Conservation (phyloP, 2,329 filamentous ascomycete genomes). For the Aspergillus ochraceoroseus region DNA sequence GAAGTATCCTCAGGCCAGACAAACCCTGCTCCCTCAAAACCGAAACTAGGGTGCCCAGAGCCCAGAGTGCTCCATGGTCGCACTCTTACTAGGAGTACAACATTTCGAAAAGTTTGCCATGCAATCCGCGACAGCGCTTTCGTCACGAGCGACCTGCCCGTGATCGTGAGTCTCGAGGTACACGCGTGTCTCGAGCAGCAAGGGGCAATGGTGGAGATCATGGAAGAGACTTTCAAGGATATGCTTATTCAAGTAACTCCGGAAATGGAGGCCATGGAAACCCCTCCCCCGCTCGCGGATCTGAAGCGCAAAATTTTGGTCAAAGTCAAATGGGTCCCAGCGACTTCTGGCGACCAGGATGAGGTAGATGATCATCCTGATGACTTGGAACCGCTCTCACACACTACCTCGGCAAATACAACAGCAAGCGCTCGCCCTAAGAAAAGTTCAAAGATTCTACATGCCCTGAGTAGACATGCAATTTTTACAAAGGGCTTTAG, state of each 20-base stretch:
- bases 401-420: conserved; percentile 1
- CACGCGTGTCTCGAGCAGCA: conserved; percentile 80
- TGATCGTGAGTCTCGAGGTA: conserved; percentile 90
- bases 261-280: conserved; percentile 51
- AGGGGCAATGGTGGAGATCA: conserved; percentile 86
- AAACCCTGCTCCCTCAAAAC: conserved; percentile 6
- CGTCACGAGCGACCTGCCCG: conserved; percentile 65
- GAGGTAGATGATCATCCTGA: conserved; percentile 16
- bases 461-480: conserved; percentile 66
- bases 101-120: conserved; percentile 80
- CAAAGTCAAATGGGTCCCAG: conserved; percentile 67
- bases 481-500: conserved; percentile 84
- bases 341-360: conserved; percentile 36
- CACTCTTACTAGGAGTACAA: conserved; percentile 78
- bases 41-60: conserved; percentile 49
- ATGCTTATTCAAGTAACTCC: conserved; percentile 62
- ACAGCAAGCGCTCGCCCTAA: conserved; percentile 28
- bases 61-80: conserved; percentile 82
- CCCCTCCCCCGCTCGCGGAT: conserved; percentile 65
- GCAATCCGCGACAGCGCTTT: conserved; percentile 78
- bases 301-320: conserved; percentile 75
- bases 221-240: conserved; percentile 79
- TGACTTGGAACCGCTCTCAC: conserved; percentile 11
- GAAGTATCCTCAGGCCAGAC: neutral
- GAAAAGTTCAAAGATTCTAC: conserved; percentile 60